These are phyloP conservation scores for Herpetomonas tarakana DNA, from an alignment of 208 protist species.

Conservation along the genomic window DNA sequence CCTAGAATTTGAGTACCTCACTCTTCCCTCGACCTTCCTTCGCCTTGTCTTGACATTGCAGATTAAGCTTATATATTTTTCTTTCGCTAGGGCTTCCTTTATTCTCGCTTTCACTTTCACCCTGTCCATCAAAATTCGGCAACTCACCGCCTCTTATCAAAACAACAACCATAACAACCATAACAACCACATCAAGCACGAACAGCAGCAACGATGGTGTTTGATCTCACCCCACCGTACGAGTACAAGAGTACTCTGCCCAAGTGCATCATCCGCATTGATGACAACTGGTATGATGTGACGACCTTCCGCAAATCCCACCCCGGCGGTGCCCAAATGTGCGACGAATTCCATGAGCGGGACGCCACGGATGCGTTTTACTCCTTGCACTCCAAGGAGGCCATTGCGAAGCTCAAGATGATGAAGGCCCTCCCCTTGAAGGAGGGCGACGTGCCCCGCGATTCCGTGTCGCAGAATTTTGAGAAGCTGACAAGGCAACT, in stretches of 20 bases:
- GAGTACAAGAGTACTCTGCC: constrained; percentile 58
- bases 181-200: too few relatives aligned
- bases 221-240: constrained; percentile 47
- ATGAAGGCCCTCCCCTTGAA: constrained; percentile 73
- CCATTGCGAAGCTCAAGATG: constrained; percentile 66
- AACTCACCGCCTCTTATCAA: too few relatives aligned
- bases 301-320: constrained; percentile 73
- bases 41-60: too few relatives aligned
- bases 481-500: constrained; percentile 58
- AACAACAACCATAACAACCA: too few relatives aligned
- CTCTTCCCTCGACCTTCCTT: too few relatives aligned
- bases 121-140: too few relatives aligned
- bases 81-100: neutral
- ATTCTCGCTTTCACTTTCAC: neutral
- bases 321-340: constrained; percentile 67
- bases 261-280: constrained; percentile 77
- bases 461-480: constrained; percentile 53
- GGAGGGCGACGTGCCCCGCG: constrained; percentile 52
- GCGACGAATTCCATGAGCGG: constrained; percentile 71
- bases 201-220: constrained; percentile 47
- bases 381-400: constrained; percentile 76
- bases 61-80: neutral
- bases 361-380: constrained; percentile 81
- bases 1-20: too few relatives aligned
- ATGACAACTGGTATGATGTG: constrained; percentile 79